Base-by-base conservation (phyloP, 768 basidiomycete species). In the Tricholoma matsutake region DNA sequence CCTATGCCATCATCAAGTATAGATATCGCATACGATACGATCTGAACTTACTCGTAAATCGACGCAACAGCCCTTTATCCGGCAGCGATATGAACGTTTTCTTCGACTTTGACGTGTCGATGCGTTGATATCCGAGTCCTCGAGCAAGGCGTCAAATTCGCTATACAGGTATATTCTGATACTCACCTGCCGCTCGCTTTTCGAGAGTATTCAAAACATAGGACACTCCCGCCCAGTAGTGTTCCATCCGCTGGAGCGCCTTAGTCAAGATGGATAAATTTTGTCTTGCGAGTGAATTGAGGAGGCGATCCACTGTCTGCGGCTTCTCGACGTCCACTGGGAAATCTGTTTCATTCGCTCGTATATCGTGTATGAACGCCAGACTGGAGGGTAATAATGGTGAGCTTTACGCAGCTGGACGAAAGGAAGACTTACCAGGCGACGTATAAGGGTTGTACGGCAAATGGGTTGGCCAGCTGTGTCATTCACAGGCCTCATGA, bases 171-270 rank as follows among this genome's bases (percentile, higher is more conserved):
- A 25, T 22, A 2, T 8, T 20, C n/a, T 10, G 18, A 34, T 34
- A 62, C 55, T 31, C n/a, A 64, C 63, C 57, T 16, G 61, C 54
- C 39, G 61, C 61, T 41, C 54, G 54, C 39, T 62, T 54, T 20
- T 64, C 63, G 9, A 64, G 41, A 29, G 57, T 59, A 32, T 62
- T 58, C 6, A 61, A 57, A n/a, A 64, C 56, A 22, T 45, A 22
- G 11, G 63, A 64, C 51, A 64, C 62, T 4, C 63, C 61, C 22
- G 52, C 58, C 63, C 63, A 64, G n/a, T 64, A 64, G 20, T 64
- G 58, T n/a, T 64, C 61, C 63, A 62, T 62, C 29, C 58, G 61
- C 10, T 64, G 61, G 34, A 64, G 47, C 10, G 63, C 63, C 34
- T 62, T 64, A 6, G 61, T 51, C 28, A 64, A 58, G n/a, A 59